These are phyloP conservation scores for Neofusicoccum umdonicola DNA, from an alignment of 2,329 filamentous ascomycete genomes.

Conservation along the genomic window DNA sequence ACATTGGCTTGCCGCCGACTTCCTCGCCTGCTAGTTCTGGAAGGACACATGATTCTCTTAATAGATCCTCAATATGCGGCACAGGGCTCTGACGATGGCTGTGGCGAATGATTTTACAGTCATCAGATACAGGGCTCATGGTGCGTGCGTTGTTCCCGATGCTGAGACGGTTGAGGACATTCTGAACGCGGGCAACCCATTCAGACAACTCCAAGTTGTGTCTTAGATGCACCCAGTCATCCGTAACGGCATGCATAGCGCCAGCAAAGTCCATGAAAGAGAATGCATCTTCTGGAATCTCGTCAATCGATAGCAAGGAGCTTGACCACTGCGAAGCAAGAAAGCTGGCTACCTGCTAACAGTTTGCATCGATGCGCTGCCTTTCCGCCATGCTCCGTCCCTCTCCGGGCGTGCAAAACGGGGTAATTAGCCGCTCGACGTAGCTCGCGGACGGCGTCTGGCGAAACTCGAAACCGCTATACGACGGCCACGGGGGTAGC, in stretches of 20 bases:
- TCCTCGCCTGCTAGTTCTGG: too few species aligned
- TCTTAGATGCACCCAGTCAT: conserved; percentile 51
- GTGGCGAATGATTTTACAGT: too few species aligned
- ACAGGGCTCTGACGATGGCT: too few species aligned
- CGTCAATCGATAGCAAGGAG: conserved; percentile 20
- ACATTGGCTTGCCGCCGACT: too few species aligned
- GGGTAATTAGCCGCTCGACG: conserved; percentile 24
- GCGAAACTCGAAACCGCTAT: conserved; percentile 36
- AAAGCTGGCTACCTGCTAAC: conserved; percentile 37
- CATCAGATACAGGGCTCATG: too few species aligned
- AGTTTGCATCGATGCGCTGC: too few species aligned
- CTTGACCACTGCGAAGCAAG: conserved; percentile 42
- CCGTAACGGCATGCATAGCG: conserved; percentile 41
- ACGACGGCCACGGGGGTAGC: conserved; percentile 34
- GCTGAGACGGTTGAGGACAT: conserved; percentile 31
- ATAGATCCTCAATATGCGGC: too few species aligned
- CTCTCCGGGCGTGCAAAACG: neutral
- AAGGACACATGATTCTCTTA: too few species aligned
- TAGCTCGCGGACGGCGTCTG: conserved; percentile 33
- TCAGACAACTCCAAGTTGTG: conserved; percentile 48
- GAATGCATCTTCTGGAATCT: neutral
- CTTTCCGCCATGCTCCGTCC: too few species aligned
- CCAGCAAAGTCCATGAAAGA: conserved; percentile 34
- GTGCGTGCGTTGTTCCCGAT: neutral
- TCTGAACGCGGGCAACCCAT: conserved; percentile 47